Evolutionary conservation across 371 early-diverging fungal species (phyloP), one percentile per base, ranked within the genome.

Genomic region (Mucor sp.): DNA sequence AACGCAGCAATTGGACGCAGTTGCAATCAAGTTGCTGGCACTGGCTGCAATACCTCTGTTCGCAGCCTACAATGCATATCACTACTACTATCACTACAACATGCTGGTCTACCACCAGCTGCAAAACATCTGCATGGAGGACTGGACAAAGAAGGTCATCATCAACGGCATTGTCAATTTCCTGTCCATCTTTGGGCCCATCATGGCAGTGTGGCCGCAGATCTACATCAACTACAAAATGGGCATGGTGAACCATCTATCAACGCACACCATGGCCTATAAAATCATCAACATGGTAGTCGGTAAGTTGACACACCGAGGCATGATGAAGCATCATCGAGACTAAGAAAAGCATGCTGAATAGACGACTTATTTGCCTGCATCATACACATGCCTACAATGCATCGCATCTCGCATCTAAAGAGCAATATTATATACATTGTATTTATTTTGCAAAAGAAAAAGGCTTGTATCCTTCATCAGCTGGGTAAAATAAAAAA

Each of bases 301-400:
- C 60, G 84, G 83, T 76, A 77, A 66, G 58, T 53, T 63, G 12
- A 27, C 15, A 14, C 6, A 27, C 11, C 53, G 4, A 15, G 21
- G 8, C 41, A 7, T 3, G 21, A 0, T 35, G 3, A 23, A 30
- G 5, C 7, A 43, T 41, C 2, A 30, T n/a, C n/a, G 19, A 37
- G 28, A 21, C 33, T 48, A 21, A 41, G 37, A 58, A 43, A 58
- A 44, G 57, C 56, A 11, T 43, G 21, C 11, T 7, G 19, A 41
- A 53, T 66, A 83, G 96, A 97, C 76, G 98, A 96, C 71, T 69
- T 96, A 74, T 97, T 97, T 78, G 96, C 95, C 3, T 97, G 95
- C 76, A 89, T 94, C 43, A 94, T 96, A 84, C 93, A 93, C 72
- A 97, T 96, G 96, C 97, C 97, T 30, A 89, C 87, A 63, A 79